A percentile compares a stretch with the other conserved stretches of the same genome.
phyloP scores from a whole-genome alignment of 345 rosid genomes.

The Gossypium sturtianum region DNA sequence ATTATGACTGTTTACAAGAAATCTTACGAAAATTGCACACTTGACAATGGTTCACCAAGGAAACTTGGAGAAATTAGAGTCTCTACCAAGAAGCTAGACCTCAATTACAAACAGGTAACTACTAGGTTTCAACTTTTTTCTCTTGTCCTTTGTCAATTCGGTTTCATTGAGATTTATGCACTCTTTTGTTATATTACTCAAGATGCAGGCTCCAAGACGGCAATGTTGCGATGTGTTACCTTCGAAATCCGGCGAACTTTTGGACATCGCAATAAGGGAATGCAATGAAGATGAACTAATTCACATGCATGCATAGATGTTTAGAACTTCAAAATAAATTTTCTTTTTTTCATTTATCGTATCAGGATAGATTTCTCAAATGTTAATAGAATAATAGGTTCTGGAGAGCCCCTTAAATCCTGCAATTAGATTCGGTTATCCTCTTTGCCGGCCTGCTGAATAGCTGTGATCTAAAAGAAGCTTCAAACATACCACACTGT shows the following conservation, averaged over 20 bases:
- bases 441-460: neutral
- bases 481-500: neutral
- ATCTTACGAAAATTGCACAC: constrained; percentile 41
- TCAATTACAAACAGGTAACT: constrained; percentile 47
- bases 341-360: neutral
- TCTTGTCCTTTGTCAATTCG: neutral
- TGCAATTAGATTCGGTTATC: neutral
- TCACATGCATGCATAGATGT: constrained; percentile 34
- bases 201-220: constrained; percentile 78
- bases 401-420: neutral
- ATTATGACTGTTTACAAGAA: constrained; percentile 48
- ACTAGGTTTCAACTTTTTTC: neutral
- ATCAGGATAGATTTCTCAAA: neutral
- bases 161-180: neutral
- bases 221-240: constrained; percentile 81
- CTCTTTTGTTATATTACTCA: constrained; percentile 7
- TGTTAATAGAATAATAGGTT: constrained; percentile 1
- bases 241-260: constrained; percentile 35
- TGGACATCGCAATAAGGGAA: constrained; percentile 65
- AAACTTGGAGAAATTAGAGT: constrained; percentile 63
- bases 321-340: neutral
- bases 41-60: constrained; percentile 43
- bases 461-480: neutral
- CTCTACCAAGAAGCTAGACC: constrained; percentile 48
- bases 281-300: constrained; percentile 68